phyloP scores from a whole-genome alignment of 768 basidiomycete genomes.

The Leccinum uliginosum region DNA sequence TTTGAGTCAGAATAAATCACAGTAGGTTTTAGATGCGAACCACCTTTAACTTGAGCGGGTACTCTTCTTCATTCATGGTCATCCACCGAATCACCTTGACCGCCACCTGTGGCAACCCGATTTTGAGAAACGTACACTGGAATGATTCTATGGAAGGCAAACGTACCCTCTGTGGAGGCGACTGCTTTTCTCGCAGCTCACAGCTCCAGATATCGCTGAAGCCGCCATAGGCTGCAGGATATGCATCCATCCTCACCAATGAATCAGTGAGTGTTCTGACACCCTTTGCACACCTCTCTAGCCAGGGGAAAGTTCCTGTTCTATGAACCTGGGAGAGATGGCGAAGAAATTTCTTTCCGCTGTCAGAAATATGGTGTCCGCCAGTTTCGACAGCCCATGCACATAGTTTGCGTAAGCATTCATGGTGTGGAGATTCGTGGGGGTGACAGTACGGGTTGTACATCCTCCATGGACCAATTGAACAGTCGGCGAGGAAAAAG shows the following conservation, averaged over 20 bases:
- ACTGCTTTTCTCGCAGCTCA: not conserved
- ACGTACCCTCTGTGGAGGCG: conserved; percentile 11
- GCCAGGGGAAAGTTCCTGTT: not conserved
- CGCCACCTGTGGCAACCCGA: conserved; percentile 17
- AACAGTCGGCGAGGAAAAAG: not conserved
- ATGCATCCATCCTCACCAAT: conserved; percentile 10
- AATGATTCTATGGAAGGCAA: not conserved
- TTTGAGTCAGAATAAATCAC: conserved; percentile 7
- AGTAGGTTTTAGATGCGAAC: not conserved
- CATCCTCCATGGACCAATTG: not conserved
- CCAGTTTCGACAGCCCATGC: conserved; percentile 1
- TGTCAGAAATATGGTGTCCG: not conserved
- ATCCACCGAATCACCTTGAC: conserved; percentile 23
- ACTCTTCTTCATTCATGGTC: conserved; percentile 1
- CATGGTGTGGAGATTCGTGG: not conserved
- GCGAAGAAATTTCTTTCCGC: not conserved
- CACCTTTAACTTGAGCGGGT: conserved; percentile 16
- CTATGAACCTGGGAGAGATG: not conserved
- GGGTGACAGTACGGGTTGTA: not conserved
- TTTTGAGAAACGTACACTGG: not conserved
- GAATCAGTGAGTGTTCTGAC: conserved; percentile 14
- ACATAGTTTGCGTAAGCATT: not conserved
- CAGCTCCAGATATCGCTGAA: conserved; percentile 31
- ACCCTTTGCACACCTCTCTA: not conserved
- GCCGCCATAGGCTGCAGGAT: conserved; percentile 26